Percentiles rank a stretch among this genome's conserved stretches.
These are phyloP conservation scores for Boletus albobrunnescens DNA, from an alignment of 1,284 basidiomycete species.

Conservation along the genomic window DNA sequence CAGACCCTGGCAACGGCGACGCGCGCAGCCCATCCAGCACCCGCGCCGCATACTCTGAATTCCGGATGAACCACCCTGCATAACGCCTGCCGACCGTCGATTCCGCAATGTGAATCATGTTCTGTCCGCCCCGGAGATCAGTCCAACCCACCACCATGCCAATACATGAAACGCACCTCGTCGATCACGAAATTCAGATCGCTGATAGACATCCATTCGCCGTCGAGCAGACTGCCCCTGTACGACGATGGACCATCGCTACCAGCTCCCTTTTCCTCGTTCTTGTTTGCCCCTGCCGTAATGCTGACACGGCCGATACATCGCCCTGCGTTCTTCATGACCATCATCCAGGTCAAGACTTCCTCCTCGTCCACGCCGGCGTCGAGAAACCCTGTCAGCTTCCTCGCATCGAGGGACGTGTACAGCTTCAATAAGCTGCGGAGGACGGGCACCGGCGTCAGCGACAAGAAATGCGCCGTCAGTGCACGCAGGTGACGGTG, in stretches of 20 bases:
- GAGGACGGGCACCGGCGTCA: conserved; percentile 78
- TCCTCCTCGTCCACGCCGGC: conserved; percentile 80
- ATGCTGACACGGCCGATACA: conserved; percentile 53
- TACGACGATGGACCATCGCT: conserved; percentile 11
- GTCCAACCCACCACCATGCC: not conserved
- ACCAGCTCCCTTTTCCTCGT: conserved; percentile 23
- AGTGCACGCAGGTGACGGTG: conserved; percentile 68
- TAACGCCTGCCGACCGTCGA: conserved; percentile 89
- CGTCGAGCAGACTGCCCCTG: conserved; percentile 70
- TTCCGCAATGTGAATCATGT: conserved; percentile 95
- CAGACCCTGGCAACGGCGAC: conserved; percentile 55
- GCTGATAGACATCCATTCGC: conserved; percentile 84
- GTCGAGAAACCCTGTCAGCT: conserved; percentile 88
- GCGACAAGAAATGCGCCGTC: conserved; percentile 73
- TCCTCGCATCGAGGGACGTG: conserved; percentile 87
- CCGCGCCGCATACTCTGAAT: conserved; percentile 84
- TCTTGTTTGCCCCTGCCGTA: conserved; percentile 21
- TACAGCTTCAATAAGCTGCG: conserved; percentile 94
- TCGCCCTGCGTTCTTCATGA: conserved; percentile 86
- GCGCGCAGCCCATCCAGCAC: conserved; percentile 76
- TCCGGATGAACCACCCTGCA: conserved; percentile 96
- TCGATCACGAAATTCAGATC: conserved; percentile 96
- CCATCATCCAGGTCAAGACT: conserved; percentile 95
- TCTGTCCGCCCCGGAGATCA: conserved; percentile 43
- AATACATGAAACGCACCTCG: conserved; percentile 55